Percentiles rank a stretch among this genome's conserved stretches.
Conservation (phyloP, 192 early-diverging fungal genomes). For the Glomus cerebriforme region DNA sequence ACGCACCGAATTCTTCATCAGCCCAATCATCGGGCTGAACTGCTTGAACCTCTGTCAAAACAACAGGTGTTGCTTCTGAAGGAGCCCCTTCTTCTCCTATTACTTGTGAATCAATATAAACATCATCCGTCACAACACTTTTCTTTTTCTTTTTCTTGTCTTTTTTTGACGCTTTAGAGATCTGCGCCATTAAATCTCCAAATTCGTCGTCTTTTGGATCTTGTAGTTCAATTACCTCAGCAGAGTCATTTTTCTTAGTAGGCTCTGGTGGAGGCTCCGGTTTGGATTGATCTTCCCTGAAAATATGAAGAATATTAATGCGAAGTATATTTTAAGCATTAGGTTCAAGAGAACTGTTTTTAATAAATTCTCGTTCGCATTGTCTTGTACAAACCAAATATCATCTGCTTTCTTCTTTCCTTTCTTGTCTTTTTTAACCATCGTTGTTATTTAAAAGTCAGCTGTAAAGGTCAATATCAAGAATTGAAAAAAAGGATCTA, state of each 20-base stretch:
- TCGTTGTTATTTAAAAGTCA: not conserved
- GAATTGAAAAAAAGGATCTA: no score
- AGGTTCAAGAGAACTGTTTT: not conserved
- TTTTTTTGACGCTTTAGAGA: not conserved
- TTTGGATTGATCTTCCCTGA: not conserved
- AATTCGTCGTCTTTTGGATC: not conserved
- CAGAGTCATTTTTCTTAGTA: not conserved
- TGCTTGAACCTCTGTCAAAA: not conserved
- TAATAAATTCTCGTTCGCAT: not conserved
- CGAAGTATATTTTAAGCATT: not conserved
- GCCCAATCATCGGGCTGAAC: constrained; percentile 31
- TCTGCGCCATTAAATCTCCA: not conserved
- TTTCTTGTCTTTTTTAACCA: not conserved
- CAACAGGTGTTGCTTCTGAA: not conserved
- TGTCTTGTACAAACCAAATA: not conserved
- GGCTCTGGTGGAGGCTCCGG: not conserved
- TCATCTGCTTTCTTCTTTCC: not conserved
- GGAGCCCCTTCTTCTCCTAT: not conserved
- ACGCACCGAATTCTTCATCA: constrained; percentile 26
- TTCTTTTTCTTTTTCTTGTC: no score
- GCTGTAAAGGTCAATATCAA: no score
- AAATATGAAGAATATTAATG: no score
- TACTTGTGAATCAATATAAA: not conserved
- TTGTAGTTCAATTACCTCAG: not conserved
- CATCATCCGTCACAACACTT: not conserved